Percentiles rank a stretch among this genome's conserved stretches.
Conservation (phyloP, 495 filamentous ascomycete genomes). For the Penicillium daleae region DNA sequence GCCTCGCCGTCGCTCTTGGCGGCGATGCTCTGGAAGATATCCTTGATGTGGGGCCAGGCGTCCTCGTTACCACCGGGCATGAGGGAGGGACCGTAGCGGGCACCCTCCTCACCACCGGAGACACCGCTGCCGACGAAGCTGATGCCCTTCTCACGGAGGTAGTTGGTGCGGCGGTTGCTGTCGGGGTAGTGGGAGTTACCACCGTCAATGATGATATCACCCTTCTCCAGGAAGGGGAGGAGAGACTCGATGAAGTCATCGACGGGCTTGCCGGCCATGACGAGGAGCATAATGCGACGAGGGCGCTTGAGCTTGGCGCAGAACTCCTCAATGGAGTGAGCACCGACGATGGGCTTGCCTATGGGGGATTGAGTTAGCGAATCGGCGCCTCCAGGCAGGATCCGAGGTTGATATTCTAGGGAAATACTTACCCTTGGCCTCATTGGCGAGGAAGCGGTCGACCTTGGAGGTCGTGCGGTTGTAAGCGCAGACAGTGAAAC, state of each 20-base stretch:
- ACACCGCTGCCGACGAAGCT: conserved; percentile 97
- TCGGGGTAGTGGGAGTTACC: conserved; percentile 99
- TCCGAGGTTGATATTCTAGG: neutral
- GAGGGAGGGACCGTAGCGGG: conserved; percentile 92
- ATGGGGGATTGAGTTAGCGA: conserved; percentile 8
- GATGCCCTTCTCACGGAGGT: conserved; percentile 83
- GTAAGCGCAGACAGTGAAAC: conserved; percentile 94
- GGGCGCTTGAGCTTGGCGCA: conserved; percentile 94
- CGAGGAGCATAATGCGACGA: conserved; percentile 94
- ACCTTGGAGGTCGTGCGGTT: conserved; percentile 99
- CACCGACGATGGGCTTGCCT: conserved; percentile 92
- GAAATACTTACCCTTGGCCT: conserved; percentile 74
- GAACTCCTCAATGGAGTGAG: conserved; percentile 93
- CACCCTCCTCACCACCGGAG: conserved; percentile 98
- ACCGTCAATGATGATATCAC: conserved; percentile 99
- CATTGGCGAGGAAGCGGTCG: conserved; percentile 90
- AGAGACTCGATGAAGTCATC: conserved; percentile 98
- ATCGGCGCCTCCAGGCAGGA: neutral
- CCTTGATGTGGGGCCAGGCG: conserved; percentile 98
- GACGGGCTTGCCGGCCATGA: conserved; percentile 96
- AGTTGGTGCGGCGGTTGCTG: conserved; percentile 91
- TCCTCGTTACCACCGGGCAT: conserved; percentile 99
- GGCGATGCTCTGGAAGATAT: conserved; percentile 95
- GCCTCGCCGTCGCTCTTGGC: conserved; percentile 96
- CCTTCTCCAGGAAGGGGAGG: conserved; percentile 83